Conservation (phyloP, 306 rosid species). For the Glycyrrhiza uralensis region DNA sequence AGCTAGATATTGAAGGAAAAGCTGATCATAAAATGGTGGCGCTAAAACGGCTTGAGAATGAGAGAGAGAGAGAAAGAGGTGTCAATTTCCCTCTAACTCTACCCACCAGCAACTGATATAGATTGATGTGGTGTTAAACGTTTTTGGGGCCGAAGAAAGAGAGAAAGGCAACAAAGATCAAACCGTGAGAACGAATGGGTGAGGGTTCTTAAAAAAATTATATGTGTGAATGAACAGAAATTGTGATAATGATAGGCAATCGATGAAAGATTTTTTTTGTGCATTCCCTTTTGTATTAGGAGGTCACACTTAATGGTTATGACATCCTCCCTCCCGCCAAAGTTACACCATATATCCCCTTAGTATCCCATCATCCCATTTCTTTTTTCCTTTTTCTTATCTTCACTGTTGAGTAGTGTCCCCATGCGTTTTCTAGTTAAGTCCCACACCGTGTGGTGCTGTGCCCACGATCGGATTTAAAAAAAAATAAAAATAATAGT, state of each 20-base stretch:
- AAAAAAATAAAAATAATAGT: too few relatives aligned
- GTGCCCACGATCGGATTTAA: constrained; percentile 22
- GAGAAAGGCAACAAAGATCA: constrained; percentile 21
- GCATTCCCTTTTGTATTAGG: background rate
- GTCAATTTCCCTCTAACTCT: constrained; percentile 43
- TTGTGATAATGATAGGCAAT: constrained; percentile 43
- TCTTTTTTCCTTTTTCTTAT: background rate
- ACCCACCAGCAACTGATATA: constrained; percentile 80
- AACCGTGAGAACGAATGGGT: constrained; percentile 31
- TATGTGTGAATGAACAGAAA: constrained; percentile 6
- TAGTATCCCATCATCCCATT: background rate
- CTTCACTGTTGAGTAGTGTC: background rate
- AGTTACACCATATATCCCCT: constrained; percentile 19
- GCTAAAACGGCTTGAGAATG: constrained; percentile 58
- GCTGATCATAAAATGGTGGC: constrained; percentile 56
- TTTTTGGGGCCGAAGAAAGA: constrained; percentile 26
- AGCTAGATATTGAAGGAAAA: constrained; percentile 79
- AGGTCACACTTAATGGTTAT: constrained; percentile 32
- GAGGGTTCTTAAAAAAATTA: background rate
- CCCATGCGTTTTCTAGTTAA: background rate
- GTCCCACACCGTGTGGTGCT: constrained; percentile 43
- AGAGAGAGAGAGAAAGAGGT: constrained; percentile 34
- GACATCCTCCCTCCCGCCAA: constrained; percentile 31
- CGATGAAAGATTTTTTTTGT: constrained; percentile 11
- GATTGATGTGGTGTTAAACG: constrained; percentile 29